phyloP scores from a whole-genome alignment of 2,329 filamentous ascomycete species.

The Aspergillus awamori region DNA sequence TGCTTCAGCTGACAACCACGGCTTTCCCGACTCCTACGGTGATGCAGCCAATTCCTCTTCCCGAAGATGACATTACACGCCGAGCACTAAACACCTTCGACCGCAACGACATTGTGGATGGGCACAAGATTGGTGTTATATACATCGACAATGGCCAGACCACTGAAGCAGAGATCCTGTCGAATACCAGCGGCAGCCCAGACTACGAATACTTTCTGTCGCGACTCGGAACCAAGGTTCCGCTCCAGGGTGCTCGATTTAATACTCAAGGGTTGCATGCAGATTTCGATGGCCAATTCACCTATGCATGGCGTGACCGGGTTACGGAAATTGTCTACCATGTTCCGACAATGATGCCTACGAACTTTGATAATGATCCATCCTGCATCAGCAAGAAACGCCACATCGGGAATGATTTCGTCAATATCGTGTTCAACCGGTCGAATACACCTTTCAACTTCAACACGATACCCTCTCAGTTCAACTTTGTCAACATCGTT shows the following conservation, averaged over 20 bases:
- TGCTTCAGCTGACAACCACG: conserved; percentile 48
- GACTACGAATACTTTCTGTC: conserved; percentile 87
- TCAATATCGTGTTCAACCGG: conserved; percentile 98
- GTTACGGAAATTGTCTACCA: conserved; percentile 96
- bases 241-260: conserved; percentile 78
- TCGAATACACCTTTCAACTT: conserved; percentile 88
- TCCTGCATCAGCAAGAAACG: conserved; percentile 83
- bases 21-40: conserved; percentile 51
- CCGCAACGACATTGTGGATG: conserved; percentile 84
- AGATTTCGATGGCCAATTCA: conserved; percentile 81
- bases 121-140: conserved; percentile 91
- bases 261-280: conserved; percentile 91
- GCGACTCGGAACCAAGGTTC: conserved; percentile 78
- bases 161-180: conserved; percentile 78
- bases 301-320: conserved; percentile 91
- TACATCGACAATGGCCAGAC: conserved; percentile 89
- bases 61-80: conserved; percentile 69
- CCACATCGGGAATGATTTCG: conserved; percentile 96
- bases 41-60: conserved; percentile 73
- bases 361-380: conserved; percentile 73
- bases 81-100: conserved; percentile 83
- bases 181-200: conserved; percentile 81
- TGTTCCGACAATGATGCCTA: conserved; percentile 96
- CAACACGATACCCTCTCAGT: conserved; percentile 88
- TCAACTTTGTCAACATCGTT: conserved; percentile 97